These are phyloP conservation scores for Leccinum disarticulatum DNA, from an alignment of 768 basidiomycete genomes.

Conservation along the genomic window DNA sequence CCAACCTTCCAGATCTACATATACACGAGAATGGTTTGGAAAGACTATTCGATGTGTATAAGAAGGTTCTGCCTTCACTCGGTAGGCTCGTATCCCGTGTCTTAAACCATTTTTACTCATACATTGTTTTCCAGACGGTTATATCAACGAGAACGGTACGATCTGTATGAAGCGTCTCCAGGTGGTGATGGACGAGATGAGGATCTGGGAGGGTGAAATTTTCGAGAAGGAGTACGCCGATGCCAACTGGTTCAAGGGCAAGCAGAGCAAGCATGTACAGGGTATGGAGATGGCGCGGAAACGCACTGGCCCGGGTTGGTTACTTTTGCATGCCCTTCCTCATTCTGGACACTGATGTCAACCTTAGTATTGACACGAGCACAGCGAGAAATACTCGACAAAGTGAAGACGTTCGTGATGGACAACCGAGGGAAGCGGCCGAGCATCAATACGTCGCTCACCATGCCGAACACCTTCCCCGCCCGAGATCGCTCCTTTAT, in stretches of 20 bases:
- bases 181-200: conserved; percentile 85
- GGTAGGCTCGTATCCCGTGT: conserved; percentile 39
- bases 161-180: conserved; percentile 83
- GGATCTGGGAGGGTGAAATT: conserved; percentile 81
- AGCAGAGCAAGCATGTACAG: conserved; percentile 73
- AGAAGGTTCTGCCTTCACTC: conserved; percentile 79
- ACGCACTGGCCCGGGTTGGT: conserved; percentile 64
- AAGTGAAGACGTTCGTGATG: conserved; percentile 75
- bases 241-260: conserved; percentile 91
- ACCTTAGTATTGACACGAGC: conserved; percentile 61
- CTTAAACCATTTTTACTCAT: conserved; percentile 1
- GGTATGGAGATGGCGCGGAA: conserved; percentile 64
- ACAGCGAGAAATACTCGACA: conserved; percentile 77
- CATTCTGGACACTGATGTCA: not conserved
- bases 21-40: conserved; percentile 98
- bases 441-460: conserved; percentile 41
- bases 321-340: not conserved
- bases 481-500: conserved; percentile 83
- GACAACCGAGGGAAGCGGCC: conserved; percentile 37
- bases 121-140: conserved; percentile 60
- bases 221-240: conserved; percentile 93
- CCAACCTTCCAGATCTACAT: conserved; percentile 93
- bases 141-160: conserved; percentile 85
- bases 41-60: conserved; percentile 92
- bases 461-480: conserved; percentile 77